phyloP scores from a whole-genome alignment of 192 early-diverging fungal genomes.

The Entrophospora sp. region DNA sequence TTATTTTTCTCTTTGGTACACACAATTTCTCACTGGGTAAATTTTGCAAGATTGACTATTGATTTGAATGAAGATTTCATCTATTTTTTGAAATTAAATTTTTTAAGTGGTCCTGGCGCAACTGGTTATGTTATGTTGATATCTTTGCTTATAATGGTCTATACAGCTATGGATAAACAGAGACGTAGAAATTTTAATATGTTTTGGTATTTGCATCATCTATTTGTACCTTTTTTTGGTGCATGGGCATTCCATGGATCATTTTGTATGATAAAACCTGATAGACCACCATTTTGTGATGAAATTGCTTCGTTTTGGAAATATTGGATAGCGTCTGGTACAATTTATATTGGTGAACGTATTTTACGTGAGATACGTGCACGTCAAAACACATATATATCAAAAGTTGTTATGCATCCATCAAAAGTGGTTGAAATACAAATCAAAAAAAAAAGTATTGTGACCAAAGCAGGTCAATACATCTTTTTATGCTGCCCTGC shows the following conservation, averaged over 20 bases:
- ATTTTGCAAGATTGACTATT: slow-evolving; percentile 33
- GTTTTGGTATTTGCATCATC: slow-evolving; percentile 76
- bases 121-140: slow-evolving; percentile 69
- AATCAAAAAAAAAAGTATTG: slow-evolving; percentile 44
- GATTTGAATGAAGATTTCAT: slow-evolving; percentile 10
- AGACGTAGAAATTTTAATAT: slow-evolving; percentile 58
- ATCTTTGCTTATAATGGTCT: slow-evolving; percentile 49
- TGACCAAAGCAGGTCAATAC: slow-evolving; percentile 61
- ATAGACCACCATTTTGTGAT: slow-evolving; percentile 33
- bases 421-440: slow-evolving; percentile 62
- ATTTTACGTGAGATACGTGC: slow-evolving; percentile 51
- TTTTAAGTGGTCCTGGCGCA: slow-evolving; percentile 39
- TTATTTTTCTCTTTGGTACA: slow-evolving; percentile 55
- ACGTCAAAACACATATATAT: slow-evolving; percentile 46
- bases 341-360: slow-evolving; percentile 57
- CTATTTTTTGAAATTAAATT: slow-evolving; percentile 29
- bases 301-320: slow-evolving; percentile 45
- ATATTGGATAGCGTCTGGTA: slow-evolving; percentile 45
- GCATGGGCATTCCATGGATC: slow-evolving; percentile 61
- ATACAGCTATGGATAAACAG: slow-evolving; percentile 45
- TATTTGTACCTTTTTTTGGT: slow-evolving; percentile 58
- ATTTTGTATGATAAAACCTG: slow-evolving; percentile 41
- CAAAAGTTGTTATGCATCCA: slow-evolving; percentile 68
- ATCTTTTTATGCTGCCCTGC: slow-evolving; percentile 65
- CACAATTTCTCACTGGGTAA: slow-evolving; percentile 47